Base-by-base conservation (phyloP, 441 rosid genomes). In the Bruguiera hainesii region DNA sequence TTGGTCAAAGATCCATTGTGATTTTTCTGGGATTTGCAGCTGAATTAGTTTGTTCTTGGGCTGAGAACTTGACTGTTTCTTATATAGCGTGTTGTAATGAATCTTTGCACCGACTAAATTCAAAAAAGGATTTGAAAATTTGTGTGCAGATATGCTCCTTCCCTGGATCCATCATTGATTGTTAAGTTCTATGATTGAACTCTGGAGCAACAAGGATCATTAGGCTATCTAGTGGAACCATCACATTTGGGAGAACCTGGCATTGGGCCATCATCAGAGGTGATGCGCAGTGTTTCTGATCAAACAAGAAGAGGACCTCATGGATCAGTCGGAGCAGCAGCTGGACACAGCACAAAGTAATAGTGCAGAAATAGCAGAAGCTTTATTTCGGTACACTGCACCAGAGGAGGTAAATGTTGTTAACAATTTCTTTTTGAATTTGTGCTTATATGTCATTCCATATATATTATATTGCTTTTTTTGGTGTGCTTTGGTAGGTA, bases 301-400 rank as follows among this genome's bases (percentile, higher is more conserved):
- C 80, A 72, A 70, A 73, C 59, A 60, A 48, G 72, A 67, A 62
- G 66, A 81, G 71, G 65, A 63, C 90, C 88, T 25, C 93, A 90
- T 81, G 95, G 97, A 74, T 78, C 91, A 28, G 78, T 92, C 53
- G 99, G 99, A 78, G 96, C 96, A 67, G 81, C 73, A 58, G 90
- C 88, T 67, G 91, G 96, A 68, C 99, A 92, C 57, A 84, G 97
- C 95, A 64, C 99, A 90, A 71, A 90, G 93, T 72, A 87, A 83
- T 64, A 87, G 82, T 79, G 84, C 89, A 56, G 95, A 87, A 60
- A 85, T 93, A 49, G 82, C 96, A 1, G 96, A 91, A 26, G 85
- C 87, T 77, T 78, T 92, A 71, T 92, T 82, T 72, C 82, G 88
- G 56, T 92, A 95, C 78, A 39, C 87, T 68, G 89, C 98, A 15